Conservation (phyloP, 345 rosid genomes). For the Murraya paniculata region DNA sequence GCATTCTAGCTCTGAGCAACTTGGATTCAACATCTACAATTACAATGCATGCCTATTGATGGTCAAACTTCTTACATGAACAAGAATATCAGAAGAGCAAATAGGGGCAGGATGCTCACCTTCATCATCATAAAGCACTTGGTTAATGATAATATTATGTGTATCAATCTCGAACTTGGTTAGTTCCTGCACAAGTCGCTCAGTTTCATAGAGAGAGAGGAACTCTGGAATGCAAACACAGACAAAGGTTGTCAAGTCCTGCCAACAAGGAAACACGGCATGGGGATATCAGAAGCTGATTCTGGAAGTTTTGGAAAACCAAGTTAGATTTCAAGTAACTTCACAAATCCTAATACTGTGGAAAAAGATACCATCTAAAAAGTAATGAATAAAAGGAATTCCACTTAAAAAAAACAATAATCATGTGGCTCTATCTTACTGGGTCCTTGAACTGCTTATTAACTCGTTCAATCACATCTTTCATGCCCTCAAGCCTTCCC, state of each 20-base stretch:
- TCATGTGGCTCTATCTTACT: constrained; percentile 37
- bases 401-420: background rate
- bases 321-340: background rate
- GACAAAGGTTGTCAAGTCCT: constrained; percentile 96
- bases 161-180: constrained; percentile 97
- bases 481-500: constrained; percentile 98
- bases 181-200: constrained; percentile 97
- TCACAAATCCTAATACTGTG: background rate
- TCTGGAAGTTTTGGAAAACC: background rate
- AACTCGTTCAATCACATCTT: constrained; percentile 95
- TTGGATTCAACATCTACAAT: constrained; percentile 75
- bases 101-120: constrained; percentile 36
- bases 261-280: constrained; percentile 20
- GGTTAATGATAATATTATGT: constrained; percentile 93
- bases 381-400: background rate
- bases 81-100: background rate
- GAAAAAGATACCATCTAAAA: background rate
- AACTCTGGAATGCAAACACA: constrained; percentile 99
- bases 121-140: constrained; percentile 87
- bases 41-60: constrained; percentile 11
- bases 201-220: constrained; percentile 96
- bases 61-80: constrained; percentile 6
- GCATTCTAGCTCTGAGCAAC: constrained; percentile 90
- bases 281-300: constrained; percentile 11
- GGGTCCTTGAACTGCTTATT: constrained; percentile 96